These are phyloP conservation scores for Parachaetomium inaequale DNA, from an alignment of 495 filamentous ascomycete species.

Conservation along the genomic window DNA sequence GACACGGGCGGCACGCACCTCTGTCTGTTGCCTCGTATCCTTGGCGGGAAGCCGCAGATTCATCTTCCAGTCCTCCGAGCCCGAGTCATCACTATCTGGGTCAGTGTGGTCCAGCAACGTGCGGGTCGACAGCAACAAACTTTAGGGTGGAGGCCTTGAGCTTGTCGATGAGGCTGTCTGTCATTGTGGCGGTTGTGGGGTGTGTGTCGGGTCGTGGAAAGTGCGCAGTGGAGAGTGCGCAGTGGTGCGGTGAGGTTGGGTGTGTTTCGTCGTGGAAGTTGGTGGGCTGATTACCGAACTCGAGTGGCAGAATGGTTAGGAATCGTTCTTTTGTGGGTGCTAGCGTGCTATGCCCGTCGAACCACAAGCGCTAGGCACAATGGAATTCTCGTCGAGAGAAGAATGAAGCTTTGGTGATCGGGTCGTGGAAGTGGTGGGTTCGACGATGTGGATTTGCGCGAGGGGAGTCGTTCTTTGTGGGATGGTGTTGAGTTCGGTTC, in stretches of 20 bases:
- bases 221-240: background rate
- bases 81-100: slow-evolving; percentile 44
- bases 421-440: background rate
- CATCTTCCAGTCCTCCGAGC: slow-evolving; percentile 72
- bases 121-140: slow-evolving; percentile 41
- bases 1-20: slow-evolving; percentile 55
- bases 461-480: background rate
- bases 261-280: background rate
- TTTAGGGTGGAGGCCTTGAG: slow-evolving; percentile 67
- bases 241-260: background rate
- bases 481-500: background rate
- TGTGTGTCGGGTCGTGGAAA: background rate
- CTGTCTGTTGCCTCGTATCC: slow-evolving; percentile 88
- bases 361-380: background rate
- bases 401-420: background rate
- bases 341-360: background rate
- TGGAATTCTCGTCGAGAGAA: background rate
- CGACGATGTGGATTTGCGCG: background rate
- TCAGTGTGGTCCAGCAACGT: slow-evolving; percentile 23
- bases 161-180: slow-evolving; percentile 60
- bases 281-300: background rate
- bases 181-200: slow-evolving; percentile 33
- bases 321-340: background rate
- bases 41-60: slow-evolving; percentile 72
- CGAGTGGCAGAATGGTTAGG: background rate